These are phyloP conservation scores for Phyllostachys edulis DNA, from an alignment of 176 grass and related monocot genomes.

Conservation along the genomic window DNA sequence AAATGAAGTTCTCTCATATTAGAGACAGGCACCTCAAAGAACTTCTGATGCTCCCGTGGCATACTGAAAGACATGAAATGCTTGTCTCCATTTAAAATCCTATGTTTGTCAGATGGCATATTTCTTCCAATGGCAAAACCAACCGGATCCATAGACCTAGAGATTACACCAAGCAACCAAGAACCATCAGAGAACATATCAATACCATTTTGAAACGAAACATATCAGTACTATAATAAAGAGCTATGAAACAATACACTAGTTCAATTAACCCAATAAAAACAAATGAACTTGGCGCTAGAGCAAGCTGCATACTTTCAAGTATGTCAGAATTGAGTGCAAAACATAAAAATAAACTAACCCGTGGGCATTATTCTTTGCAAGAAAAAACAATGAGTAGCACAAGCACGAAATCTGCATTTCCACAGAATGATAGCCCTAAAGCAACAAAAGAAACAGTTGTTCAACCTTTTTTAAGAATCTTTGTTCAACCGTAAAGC, in stretches of 20 bases:
- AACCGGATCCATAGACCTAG: slow-evolving; percentile 49
- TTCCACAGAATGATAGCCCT: not conserved
- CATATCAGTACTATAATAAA: slow-evolving; percentile 10
- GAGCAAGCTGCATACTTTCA: not conserved
- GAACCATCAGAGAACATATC: slow-evolving; percentile 18
- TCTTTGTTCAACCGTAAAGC: slow-evolving; percentile 26
- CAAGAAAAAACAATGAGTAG: slow-evolving; percentile 8
- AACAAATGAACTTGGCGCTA: not conserved
- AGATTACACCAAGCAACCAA: slow-evolving; percentile 26
- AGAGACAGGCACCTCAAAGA: slow-evolving; percentile 38
- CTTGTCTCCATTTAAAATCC: slow-evolving; percentile 45
- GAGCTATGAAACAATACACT: not conserved
- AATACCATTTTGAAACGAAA: slow-evolving; percentile 7
- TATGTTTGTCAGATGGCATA: slow-evolving; percentile 27
- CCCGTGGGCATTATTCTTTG: not conserved
- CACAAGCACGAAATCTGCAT: not conserved
- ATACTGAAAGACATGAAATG: slow-evolving; percentile 46
- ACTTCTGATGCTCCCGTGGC: slow-evolving; percentile 48
- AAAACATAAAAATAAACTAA: not conserved
- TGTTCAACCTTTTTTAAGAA: not conserved
- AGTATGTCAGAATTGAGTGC: not conserved
- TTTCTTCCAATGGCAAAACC: slow-evolving; percentile 51
- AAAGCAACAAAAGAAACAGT: not conserved
- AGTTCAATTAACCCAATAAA: slow-evolving; percentile 23
- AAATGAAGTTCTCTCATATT: slow-evolving; percentile 47